Evolutionary conservation across 306 rosid genomes (phyloP), one percentile per base, ranked within the genome.

Genomic region (Casuarina glauca): DNA sequence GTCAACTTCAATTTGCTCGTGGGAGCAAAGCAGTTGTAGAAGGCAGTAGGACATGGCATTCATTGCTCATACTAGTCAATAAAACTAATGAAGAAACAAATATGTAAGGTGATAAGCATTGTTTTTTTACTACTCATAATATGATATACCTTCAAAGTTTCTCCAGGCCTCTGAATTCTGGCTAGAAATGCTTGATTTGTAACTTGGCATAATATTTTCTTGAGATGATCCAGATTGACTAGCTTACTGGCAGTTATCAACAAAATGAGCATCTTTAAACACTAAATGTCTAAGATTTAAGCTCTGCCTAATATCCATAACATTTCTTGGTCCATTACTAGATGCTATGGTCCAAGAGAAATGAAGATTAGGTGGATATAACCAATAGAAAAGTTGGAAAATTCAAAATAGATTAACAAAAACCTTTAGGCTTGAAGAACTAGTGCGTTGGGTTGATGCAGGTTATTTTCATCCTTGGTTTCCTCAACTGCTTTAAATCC

Each of bases 391-490:
- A 61, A 61, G 42, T 3, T 4, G 5, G 17, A 26, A 61, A 35
- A 35, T 10, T 61, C 8, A 35, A 17, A 61, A 61, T 61, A 20
- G 9, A 66, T 13, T 8, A 10, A 17, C 20, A 42, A 10, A 39
- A 42, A 93, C 97, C 94, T 86, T 74, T 78, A 74, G 57, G 78
- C 82, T 69, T 81, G 81, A 42, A 53, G 76, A 80, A 79, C 83
- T 64, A 86, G 76, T 82, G 61, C 81, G 68, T 54, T 48, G 75
- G 81, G 71, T 84, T 79, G 84, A 61, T 57, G 69, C 46, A 72
- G 55, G 70, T 78, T 74, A 50, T 78, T 70, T 78, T 79, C 78
- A 63, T 69, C 81, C 66, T 77, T 74, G 15, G 70, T 66, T 86
- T 69, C 82, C 80, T 71, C 76, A 10, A 43, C n/a, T 26, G 70